Evolutionary conservation across 257 asterid species (phyloP), one percentile per base, ranked within the genome.

Genomic region (Verbascum thapsus): DNA sequence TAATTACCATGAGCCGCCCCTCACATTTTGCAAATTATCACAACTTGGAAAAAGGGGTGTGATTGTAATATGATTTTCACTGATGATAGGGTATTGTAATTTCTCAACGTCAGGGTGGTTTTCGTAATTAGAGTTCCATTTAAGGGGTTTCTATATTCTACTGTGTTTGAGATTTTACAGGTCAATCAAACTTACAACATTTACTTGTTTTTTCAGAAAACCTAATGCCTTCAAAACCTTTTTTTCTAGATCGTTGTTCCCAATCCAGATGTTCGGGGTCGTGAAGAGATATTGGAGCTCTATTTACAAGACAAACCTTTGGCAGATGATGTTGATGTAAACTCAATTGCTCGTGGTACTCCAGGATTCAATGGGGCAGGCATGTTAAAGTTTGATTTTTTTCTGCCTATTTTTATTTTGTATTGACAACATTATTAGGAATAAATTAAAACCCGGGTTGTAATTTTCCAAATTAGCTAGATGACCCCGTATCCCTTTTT

Each of bases 341-440:
- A 81, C 64, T 78, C 90, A 56, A 89, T 92, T 73, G 99, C 99
- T 45, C 97, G 99, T 53, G 99, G 97, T 66, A 92, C 99, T 67
- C 97, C 97, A 53, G 96, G 97, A 68, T 91, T 91, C 80, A 91
- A 88, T 62, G 98, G 98, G 47, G 98, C 98, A 86, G 98, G 98
- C 58, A 84, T 51, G 82, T 63, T 37, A 23, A 26, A 12, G 66
- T 58, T 62, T 53, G 17, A 19, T 52, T 69, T 52, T 77, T 18
- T 5, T 34, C 39, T 8, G 20, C 19, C 17, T 47, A 0, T 3
- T 47, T 32, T 13, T 72, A 50, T 53, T 57, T 41, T 8, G 34
- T n/a, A 23, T 69, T 43, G 37, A 49, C n/a, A 10, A 13, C 44
- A 9, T 1, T 13, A 41, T 10, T 34, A 56, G 50, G 35, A 32